phyloP scores from a whole-genome alignment of 306 rosid species.

The Lathyrus aphaca region DNA sequence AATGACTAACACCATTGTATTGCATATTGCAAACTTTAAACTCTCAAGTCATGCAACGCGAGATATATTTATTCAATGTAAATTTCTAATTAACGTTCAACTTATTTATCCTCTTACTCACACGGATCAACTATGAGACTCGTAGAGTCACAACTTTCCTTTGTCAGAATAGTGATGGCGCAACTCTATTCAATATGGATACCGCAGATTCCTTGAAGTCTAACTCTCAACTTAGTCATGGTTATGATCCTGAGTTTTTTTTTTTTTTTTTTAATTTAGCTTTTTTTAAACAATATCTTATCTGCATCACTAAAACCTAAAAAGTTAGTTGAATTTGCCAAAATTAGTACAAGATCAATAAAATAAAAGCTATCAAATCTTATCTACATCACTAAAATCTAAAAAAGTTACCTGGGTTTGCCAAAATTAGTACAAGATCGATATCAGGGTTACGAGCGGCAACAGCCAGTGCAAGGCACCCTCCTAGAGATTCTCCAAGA shows the following conservation, averaged over 20 bases:
- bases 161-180: slow-evolving; percentile 15
- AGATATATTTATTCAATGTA: not conserved
- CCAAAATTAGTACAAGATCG: slow-evolving; percentile 82
- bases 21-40: not conserved
- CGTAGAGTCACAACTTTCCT: not conserved
- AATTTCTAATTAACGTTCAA: not conserved
- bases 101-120: not conserved
- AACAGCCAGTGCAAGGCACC: slow-evolving; percentile 81
- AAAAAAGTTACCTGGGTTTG: slow-evolving; percentile 71
- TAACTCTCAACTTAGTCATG: slow-evolving; percentile 16
- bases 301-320: no score
- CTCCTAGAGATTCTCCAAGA: slow-evolving; percentile 89
- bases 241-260: slow-evolving; percentile 6
- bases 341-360: no score
- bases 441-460: slow-evolving; percentile 78
- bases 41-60: not conserved
- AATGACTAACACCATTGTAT: no score
- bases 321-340: not conserved
- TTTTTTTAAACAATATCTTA: no score
- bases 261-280: slow-evolving; percentile 3
- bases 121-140: not conserved
- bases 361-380: no score
- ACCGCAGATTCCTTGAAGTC: slow-evolving; percentile 9
- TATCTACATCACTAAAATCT: no score
- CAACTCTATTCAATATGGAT: slow-evolving; percentile 15